Base-by-base conservation (phyloP, 768 basidiomycete species). In the Royoungia palumana region DNA sequence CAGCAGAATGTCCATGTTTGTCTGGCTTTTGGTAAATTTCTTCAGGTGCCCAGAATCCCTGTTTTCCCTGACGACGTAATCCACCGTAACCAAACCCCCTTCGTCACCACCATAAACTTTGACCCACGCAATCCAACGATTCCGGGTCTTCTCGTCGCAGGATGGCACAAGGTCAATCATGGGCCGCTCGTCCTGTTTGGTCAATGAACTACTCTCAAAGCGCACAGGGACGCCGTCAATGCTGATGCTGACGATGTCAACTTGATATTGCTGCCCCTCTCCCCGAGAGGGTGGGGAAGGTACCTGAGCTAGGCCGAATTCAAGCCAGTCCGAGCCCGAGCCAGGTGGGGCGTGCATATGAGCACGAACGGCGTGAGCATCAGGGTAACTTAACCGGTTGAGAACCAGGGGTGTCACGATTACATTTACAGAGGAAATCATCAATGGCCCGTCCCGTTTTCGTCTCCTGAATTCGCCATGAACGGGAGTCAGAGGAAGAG, bases 301-400 rank as follows among this genome's bases (percentile, higher is more conserved):
- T n/a, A 66, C 66, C 45, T 77, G 70, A 2, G 81, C 81, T 42
- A 90, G 70, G 22, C 86, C 87, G 58, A 90, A 89, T 62, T 89
- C 87, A 17, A 90, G 70, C 81, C 80, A 86, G 43, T 83, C 85
- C n/a, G 79, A 77, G 47, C 79, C 79, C n/a, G 71, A 60, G 28
- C 82, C 75, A 13, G 73, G 66, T 17, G 84, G 85, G 9, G 79
- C 77, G 36, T 79, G 77, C 21, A 88, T 63, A 45, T 54, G 66
- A 17, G 86, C 55, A 21, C 78, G 75, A 40, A 88, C 85, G 17
- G 78, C 83, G 55, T 89, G 86, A 30, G 74, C 73, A 32, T 70
- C 65, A 11, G 76, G 73, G 19, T 70, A 57, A 5, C 51, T 45
- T 19, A 37, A 45, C 25, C 46, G 48, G 35, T 54, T 41, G 22